phyloP scores from a whole-genome alignment of 169 alveolate species.

The Cryptosporidium ryanae region DNA sequence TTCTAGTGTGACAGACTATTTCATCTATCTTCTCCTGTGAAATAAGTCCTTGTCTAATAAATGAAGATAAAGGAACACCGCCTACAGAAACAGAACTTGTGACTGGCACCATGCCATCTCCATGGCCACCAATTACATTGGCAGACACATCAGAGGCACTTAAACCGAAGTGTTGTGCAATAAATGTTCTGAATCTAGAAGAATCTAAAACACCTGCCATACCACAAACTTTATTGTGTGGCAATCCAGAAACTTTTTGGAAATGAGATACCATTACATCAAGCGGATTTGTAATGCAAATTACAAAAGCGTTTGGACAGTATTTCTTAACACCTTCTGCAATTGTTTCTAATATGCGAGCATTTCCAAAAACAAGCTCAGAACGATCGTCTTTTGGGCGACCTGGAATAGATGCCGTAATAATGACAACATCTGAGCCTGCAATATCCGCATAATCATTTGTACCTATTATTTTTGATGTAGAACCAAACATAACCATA shows the following conservation, averaged over 20 bases:
- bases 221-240: constrained; percentile 82
- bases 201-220: constrained; percentile 85
- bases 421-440: constrained; percentile 81
- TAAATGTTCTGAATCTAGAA: constrained; percentile 80
- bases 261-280: constrained; percentile 81
- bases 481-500: constrained; percentile 78
- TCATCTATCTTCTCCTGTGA: constrained; percentile 79
- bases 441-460: constrained; percentile 81
- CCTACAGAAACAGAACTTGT: constrained; percentile 79
- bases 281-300: constrained; percentile 83
- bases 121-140: constrained; percentile 86
- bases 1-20: constrained; percentile 81
- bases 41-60: constrained; percentile 77
- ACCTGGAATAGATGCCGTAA: constrained; percentile 80
- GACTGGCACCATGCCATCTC: constrained; percentile 85
- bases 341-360: constrained; percentile 78
- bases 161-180: constrained; percentile 80
- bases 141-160: constrained; percentile 82
- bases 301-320: constrained; percentile 83
- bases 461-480: constrained; percentile 80
- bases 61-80: constrained; percentile 82
- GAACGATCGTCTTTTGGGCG: constrained; percentile 82
- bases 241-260: constrained; percentile 80
- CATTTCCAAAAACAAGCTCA: constrained; percentile 80
- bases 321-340: constrained; percentile 80